phyloP scores from a whole-genome alignment of 331 rosid genomes.

The Quercus lobata region DNA sequence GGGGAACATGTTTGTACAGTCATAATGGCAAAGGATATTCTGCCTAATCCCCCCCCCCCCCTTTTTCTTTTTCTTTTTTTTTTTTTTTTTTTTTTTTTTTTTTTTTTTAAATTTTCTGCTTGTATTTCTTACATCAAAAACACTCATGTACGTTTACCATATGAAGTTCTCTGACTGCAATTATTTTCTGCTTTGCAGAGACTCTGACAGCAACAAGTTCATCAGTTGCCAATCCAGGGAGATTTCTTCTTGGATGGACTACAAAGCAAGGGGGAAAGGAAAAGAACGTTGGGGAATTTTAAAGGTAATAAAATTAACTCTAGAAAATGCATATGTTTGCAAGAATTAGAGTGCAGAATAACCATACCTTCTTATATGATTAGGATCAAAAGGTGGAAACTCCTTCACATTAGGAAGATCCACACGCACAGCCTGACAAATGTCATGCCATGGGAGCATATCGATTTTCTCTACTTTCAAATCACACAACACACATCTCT shows the following conservation, averaged over 20 bases:
- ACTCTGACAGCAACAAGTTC: neutral
- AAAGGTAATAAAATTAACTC: neutral
- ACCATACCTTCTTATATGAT: conserved; percentile 11
- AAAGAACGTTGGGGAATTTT: neutral
- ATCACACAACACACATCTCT: conserved; percentile 39
- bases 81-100: too few relatives aligned
- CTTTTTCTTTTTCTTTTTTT: neutral
- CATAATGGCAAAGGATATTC: neutral
- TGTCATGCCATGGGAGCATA: neutral
- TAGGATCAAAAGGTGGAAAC: conserved; percentile 19
- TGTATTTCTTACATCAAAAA: neutral
- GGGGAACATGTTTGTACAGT: neutral
- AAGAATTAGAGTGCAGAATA: neutral
- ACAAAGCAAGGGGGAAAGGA: neutral
- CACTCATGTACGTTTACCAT: neutral
- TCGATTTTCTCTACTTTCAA: conserved; percentile 21
- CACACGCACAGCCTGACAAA: neutral
- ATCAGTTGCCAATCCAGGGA: neutral
- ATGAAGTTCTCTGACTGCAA: neutral
- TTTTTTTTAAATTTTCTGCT: too few relatives aligned
- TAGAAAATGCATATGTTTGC: neutral
- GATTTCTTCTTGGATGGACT: conserved; percentile 10
- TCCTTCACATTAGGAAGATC: neutral
- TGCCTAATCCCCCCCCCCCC: neutral
- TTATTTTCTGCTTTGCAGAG: conserved; percentile 1